Conservation (phyloP, 1,284 basidiomycete genomes). For the Schizophyllum commune region DNA sequence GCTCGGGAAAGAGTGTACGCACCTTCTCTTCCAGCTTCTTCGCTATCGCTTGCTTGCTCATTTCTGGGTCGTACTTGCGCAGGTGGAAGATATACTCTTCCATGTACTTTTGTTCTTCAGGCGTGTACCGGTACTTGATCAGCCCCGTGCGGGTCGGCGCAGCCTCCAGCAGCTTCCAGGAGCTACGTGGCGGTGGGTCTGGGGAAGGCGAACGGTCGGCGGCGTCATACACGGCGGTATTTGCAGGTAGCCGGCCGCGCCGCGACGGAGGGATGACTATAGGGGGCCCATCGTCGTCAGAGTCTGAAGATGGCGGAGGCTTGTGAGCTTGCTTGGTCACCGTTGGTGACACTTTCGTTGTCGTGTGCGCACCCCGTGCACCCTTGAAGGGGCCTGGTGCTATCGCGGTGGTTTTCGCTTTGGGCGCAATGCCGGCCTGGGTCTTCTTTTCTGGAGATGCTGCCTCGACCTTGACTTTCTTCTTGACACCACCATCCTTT, state of each 20-base stretch:
- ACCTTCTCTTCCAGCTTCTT: conserved; percentile 23
- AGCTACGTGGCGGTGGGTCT: conserved; percentile 34
- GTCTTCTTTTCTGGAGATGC: not conserved
- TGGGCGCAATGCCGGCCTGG: not conserved
- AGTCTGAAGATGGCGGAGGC: no score
- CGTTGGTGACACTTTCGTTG: not conserved
- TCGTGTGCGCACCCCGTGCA: not conserved
- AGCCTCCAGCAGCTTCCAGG: conserved; percentile 14
- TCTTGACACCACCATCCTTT: not conserved
- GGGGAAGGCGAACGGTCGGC: conserved; percentile 24
- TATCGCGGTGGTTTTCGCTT: not conserved
- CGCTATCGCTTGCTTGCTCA: conserved; percentile 15
- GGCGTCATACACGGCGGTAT: not conserved
- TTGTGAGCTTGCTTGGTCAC: not conserved
- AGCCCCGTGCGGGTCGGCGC: conserved; percentile 11
- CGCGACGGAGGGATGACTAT: no score
- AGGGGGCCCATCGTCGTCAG: no score
- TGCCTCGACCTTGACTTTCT: not conserved
- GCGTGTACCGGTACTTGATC: conserved; percentile 33
- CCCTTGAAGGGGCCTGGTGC: not conserved
- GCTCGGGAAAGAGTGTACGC: not conserved
- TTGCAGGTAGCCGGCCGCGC: not conserved
- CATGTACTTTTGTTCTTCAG: conserved; percentile 37
- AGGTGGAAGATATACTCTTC: conserved; percentile 23
- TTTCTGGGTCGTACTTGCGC: conserved; percentile 22